These are phyloP conservation scores for Geotrichum australiense DNA, from an alignment of 1,139 yeast species.

Conservation along the genomic window DNA sequence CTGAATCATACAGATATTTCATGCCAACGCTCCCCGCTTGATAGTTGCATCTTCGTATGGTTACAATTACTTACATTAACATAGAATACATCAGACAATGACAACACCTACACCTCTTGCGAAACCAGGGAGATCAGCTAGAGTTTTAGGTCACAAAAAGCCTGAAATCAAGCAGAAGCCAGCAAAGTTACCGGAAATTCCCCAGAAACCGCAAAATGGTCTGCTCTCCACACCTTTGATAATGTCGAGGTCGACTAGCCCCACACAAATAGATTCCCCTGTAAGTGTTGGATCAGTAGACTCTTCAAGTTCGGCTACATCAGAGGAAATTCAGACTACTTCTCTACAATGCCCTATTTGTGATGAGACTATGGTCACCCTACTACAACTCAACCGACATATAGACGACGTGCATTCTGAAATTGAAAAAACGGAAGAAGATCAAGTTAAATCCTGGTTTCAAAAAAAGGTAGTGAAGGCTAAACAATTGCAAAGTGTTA, in stretches of 20 bases:
- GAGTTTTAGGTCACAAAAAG: conserved; percentile 11
- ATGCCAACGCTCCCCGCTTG: not conserved
- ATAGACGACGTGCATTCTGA: conserved; percentile 60
- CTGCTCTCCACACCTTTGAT: not conserved
- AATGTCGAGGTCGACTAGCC: conserved; percentile 11
- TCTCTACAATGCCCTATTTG: conserved; percentile 62
- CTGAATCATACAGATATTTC: not conserved
- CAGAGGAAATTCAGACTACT: conserved; percentile 22
- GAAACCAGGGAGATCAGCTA: conserved; percentile 1
- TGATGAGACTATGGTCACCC: conserved; percentile 48
- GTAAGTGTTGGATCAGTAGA: conserved; percentile 10
- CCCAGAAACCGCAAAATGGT: not conserved
- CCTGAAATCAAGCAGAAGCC: not conserved
- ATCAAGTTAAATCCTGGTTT: conserved; percentile 39
- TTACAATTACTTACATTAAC: too few relatives aligned
- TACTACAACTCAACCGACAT: conserved; percentile 59
- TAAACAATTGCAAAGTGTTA: conserved; percentile 27
- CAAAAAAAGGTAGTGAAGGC: conserved; percentile 28
- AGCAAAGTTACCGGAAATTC: conserved; percentile 7
- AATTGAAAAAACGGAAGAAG: conserved; percentile 29
- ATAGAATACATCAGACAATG: too few relatives aligned
- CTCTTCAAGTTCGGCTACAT: conserved; percentile 18
- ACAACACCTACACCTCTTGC: conserved; percentile 3
- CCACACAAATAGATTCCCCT: conserved; percentile 14
- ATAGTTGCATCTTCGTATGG: not conserved